Base-by-base conservation (phyloP, 768 basidiomycete species). In the Boletus speciosus region DNA sequence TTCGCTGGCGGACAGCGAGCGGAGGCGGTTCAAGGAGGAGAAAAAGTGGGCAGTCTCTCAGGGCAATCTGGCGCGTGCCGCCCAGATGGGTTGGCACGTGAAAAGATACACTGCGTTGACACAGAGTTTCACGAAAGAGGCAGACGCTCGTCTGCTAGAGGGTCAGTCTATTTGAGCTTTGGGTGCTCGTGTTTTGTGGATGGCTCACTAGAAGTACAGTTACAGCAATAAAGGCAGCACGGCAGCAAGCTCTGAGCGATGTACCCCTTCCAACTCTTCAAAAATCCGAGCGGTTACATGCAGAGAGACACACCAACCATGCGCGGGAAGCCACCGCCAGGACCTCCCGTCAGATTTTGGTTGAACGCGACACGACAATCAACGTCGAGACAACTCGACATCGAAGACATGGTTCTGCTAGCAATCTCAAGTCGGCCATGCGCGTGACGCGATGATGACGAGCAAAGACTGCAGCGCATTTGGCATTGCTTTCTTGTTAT, bases 41-140 rank as follows among this genome's bases (percentile, higher is more conserved):
- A 79, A 83, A 59, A 90, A 91, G 67, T 93, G 91, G 91, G 91
- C 91, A 1, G 66, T 85, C 37, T 86, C 87, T 19, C 84, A 87
- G 66, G 89, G 89, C 0, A 90, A 93, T 65, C 56, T 74, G 41
- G 83, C 88, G 9, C 81, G 89, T 43, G 90, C 90, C 31, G 74
- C 78, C 27, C 85, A 93, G 73, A 83, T 92, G 77, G 84, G 83
- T 62, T 90, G 88, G 85, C 87, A 90, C 68, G 86, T 90, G 55
- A 86, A 87, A 73, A 80, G 85, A 19, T 92, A 89, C 70, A 82
- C 86, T 34, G 82, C 85, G 29, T 73, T 93, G 51, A 88, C 86
- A 80, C 84, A 90, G 70, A 88, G 86, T 56, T 92, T 89, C 62
- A 84, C 84, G 58, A 77, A 81, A 38, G 88, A 92, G 70, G 90